Conservation (phyloP, 805 yeast species). For the Yarrowia sp. region DNA sequence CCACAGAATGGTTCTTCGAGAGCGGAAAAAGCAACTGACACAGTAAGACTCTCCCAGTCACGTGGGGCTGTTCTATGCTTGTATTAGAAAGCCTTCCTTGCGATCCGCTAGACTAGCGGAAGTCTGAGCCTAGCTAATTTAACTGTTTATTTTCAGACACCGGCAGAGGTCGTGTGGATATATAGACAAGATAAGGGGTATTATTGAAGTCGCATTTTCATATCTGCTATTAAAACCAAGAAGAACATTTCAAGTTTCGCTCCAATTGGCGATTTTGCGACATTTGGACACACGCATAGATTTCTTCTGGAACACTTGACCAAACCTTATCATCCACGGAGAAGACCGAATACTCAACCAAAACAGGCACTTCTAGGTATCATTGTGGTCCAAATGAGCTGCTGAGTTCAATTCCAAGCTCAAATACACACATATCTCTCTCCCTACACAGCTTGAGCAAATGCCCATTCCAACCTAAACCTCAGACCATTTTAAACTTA, state of each 20-base stretch:
- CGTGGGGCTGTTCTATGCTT: too few species aligned
- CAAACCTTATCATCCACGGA: background rate
- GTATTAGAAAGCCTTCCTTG: too few species aligned
- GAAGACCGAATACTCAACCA: background rate
- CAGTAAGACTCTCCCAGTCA: background rate
- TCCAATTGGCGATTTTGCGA: background rate
- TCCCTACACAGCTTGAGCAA: background rate
- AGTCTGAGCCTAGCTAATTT: too few species aligned
- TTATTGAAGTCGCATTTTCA: too few species aligned
- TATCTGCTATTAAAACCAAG: too few species aligned
- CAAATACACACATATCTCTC: too few species aligned
- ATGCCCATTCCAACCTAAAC: background rate
- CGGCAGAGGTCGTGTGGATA: too few species aligned
- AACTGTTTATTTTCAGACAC: too few species aligned
- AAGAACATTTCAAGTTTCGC: background rate
- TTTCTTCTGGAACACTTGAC: background rate
- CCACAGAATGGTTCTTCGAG: background rate
- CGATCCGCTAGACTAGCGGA: background rate
- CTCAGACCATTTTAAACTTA: conserved; percentile 6
- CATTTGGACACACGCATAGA: background rate
- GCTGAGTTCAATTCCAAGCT: too few species aligned
- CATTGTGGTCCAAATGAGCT: background rate
- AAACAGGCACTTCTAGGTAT: background rate
- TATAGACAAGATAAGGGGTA: too few species aligned
- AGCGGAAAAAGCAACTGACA: too few species aligned